Conservation (phyloP, 2,329 filamentous ascomycete species). For the Nemania serpens region DNA sequence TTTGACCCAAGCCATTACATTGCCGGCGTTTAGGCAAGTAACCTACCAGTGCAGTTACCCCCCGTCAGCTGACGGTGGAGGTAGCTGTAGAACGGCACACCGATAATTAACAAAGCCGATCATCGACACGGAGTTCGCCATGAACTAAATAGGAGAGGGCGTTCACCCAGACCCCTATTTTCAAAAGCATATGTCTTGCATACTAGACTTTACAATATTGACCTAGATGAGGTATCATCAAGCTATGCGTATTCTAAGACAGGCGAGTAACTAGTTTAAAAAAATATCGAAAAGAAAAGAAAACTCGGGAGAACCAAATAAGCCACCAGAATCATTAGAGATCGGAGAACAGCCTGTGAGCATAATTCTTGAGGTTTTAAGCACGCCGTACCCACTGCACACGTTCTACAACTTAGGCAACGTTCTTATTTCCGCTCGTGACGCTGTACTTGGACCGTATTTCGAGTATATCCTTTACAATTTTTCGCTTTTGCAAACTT, state of each 20-base stretch:
- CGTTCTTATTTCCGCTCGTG: no score
- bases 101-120: no score
- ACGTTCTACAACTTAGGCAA: background rate
- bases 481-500: background rate
- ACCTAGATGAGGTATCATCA: background rate
- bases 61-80: no score
- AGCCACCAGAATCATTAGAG: background rate
- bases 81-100: no score
- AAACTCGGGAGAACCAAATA: background rate
- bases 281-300: background rate
- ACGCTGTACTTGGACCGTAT: no score
- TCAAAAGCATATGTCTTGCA: background rate
- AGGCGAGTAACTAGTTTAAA: no score
- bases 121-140: no score
- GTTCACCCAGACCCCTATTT: background rate
- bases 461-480: no score
- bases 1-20: background rate
- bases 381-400: background rate
- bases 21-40: no score
- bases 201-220: background rate
- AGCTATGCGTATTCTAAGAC: background rate
- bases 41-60: no score
- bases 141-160: background rate
- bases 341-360: background rate
- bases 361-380: background rate